Base-by-base conservation (phyloP, 352 stramenopile genomes). In the Globisporangium cederbergense region DNA sequence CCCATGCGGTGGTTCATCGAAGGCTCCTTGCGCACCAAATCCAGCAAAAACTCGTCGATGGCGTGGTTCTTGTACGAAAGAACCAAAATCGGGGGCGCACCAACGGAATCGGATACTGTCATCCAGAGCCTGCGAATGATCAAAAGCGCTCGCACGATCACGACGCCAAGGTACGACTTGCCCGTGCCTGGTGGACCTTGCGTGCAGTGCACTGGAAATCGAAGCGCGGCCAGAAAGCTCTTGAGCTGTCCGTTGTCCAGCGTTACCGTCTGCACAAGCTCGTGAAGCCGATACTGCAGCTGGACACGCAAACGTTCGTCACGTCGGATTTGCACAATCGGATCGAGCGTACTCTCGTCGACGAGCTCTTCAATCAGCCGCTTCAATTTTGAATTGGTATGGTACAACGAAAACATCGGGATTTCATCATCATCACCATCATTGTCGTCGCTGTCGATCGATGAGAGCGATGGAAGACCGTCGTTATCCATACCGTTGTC, bases 51-150 rank as follows among this genome's bases (percentile, higher is more conserved):
- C 50, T 95, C 87, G 65, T 96, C 89, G 42, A 91, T 92, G 28
- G 86, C 86, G 64, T 96, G 86, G 65, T 96, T 96, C 64, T 95
- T 96, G 76, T 96, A 96, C 28, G 79, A 93, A 7, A 96, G 62
- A 18, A 95, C 82, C 28, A 96, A 66, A 47, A 95, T 95, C 8
- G 86, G 86, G 13, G 83, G 85, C 20, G 86, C 73, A 0, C 82
- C 85, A 25, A 95, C 71, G 32, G 82, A 86, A 18, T 65, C 68
- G 25, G 78, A 86, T 46, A 90, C 79, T 18, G 63, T 34, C 53
- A 92, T 89, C 88, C 86, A 96, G 4, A 89, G 61, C 10, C 83
- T 74, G 7, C 88, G 76, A 6, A 96, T 74, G 22, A 93, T 68
- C 25, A 93, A 58, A 56, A 97, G 74, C 13, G 90, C 88, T 42